A percentile compares a stretch with the other conserved stretches of the same genome.
phyloP scores from a whole-genome alignment of 2,329 filamentous ascomycete species.

The Colletotrichum endophyticum region DNA sequence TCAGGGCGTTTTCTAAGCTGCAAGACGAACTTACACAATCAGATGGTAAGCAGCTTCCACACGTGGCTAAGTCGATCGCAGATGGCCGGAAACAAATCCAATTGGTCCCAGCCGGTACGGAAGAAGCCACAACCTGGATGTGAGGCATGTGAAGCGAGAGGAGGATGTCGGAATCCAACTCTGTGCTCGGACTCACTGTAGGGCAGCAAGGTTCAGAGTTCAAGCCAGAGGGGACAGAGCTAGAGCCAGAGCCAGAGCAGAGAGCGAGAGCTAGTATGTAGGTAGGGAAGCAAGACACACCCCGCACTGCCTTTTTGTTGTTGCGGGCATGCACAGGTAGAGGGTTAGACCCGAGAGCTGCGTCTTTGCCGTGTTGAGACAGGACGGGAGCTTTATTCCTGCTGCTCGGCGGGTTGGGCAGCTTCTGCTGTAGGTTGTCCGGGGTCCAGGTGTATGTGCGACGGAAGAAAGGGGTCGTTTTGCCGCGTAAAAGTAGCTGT shows the following conservation, averaged over 20 bases:
- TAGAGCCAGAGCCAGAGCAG: neutral
- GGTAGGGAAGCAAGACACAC: neutral
- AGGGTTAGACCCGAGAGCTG: neutral
- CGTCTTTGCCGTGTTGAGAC: neutral
- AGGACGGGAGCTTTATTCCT: neutral
- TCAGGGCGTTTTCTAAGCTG: neutral
- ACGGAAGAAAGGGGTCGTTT: neutral
- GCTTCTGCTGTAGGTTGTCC: neutral
- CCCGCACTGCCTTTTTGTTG: neutral
- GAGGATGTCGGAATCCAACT: neutral
- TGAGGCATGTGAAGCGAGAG: neutral
- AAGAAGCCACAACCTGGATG: neutral
- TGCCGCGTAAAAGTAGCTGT: neutral
- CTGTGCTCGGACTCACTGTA: conserved; percentile 2
- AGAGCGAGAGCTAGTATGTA: neutral
- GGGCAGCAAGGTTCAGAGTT: neutral
- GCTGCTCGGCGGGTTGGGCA: neutral
- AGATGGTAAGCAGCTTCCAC: neutral
- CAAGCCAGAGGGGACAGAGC: neutral
- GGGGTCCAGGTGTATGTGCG: neutral
- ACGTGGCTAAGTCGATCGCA: neutral
- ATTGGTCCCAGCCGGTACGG: neutral
- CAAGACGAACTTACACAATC: neutral
- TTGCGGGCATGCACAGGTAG: neutral
- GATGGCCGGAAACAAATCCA: neutral